Evolutionary conservation across 192 early-diverging fungal species (phyloP), one percentile per base, ranked within the genome.

Genomic region (Chytriomyces sp.): DNA sequence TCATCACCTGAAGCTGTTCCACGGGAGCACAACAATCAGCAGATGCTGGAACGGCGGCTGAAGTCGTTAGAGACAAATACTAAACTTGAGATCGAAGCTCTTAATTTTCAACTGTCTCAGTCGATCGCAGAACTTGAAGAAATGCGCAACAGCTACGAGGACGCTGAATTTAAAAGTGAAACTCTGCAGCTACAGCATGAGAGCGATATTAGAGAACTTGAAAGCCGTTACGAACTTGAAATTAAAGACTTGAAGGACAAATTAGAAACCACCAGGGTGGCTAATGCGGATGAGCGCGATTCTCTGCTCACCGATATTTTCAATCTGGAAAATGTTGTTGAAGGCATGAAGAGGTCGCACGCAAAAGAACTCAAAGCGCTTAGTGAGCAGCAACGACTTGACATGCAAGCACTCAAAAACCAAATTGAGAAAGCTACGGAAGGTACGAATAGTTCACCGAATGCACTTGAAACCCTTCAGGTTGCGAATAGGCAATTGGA

Each of bases 161-260:
- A 68, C 25, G 49, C 65, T n/a, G 65, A 68, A 30, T 56, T 55
- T 12, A 19, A 34, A 55, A 22, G 28, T n/a, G 65, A 68, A 17
- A 19, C 26, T 8, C 30, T 32, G 30, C 22, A 52, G 26, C 7
- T 68, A 12, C 65, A 55, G 31, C 65, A 68, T 38, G 36, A 56
- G 8, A 55, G 32, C 7, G 10, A 26, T 5, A 6, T 68, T 6
- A 25, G 10, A 10, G 65, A 55, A 12, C 17, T 55, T 7, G 52
- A 53, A 5, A 34, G 6, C 4, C 52, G 65, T 12, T 34, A 55
- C 3, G n/a, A 2, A 22, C 52, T 68, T 10, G 65, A 68, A 55
- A 68, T 53, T 25, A 55, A 52, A 37, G 52, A 55, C 0, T 32
- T 53, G 30, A 68, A 68, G 33, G 65, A 68, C 28, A 28, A 52